phyloP scores from a whole-genome alignment of 1,284 basidiomycete species.

The Farysia itapuensis region DNA sequence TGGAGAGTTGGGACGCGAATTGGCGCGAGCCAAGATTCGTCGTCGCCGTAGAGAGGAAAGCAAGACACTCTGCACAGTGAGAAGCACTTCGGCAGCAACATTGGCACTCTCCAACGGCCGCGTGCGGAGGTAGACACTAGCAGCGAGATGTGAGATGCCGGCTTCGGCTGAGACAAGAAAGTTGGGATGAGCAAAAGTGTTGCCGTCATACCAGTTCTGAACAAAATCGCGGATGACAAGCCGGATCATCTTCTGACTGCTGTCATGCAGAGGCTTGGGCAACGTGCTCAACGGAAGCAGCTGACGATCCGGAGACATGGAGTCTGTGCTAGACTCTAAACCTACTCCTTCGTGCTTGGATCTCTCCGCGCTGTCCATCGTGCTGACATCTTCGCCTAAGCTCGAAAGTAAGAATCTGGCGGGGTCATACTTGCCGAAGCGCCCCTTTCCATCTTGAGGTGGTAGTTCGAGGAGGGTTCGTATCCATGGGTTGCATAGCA shows the following conservation, averaged over 20 bases:
- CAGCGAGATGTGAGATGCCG: slow-evolving; percentile 39
- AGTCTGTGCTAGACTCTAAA: not conserved
- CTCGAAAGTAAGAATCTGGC: slow-evolving; percentile 26
- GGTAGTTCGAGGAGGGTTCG: slow-evolving; percentile 50
- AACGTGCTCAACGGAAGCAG: slow-evolving; percentile 21
- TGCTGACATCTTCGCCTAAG: slow-evolving; percentile 1
- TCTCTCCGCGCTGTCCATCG: not conserved
- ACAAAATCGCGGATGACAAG: slow-evolving; percentile 49
- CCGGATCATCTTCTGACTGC: slow-evolving; percentile 29
- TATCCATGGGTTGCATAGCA: slow-evolving; percentile 50
- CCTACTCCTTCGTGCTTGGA: not conserved
- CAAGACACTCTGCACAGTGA: slow-evolving; percentile 45
- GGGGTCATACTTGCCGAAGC: slow-evolving; percentile 22
- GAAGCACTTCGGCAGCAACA: slow-evolving; percentile 40
- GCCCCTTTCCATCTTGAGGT: slow-evolving; percentile 10
- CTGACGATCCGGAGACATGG: slow-evolving; percentile 7
- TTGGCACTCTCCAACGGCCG: slow-evolving; percentile 34
- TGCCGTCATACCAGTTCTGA: slow-evolving; percentile 45
- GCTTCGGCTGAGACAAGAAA: slow-evolving; percentile 40
- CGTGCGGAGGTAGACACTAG: slow-evolving; percentile 34
- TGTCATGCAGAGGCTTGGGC: slow-evolving; percentile 24
- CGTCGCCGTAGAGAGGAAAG: slow-evolving; percentile 37
- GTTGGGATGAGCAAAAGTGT: slow-evolving; percentile 43
- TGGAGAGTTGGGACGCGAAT: not conserved
- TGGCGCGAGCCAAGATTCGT: slow-evolving; percentile 5